phyloP scores from a whole-genome alignment of 257 asterid species.

The Lycium barbarum region DNA sequence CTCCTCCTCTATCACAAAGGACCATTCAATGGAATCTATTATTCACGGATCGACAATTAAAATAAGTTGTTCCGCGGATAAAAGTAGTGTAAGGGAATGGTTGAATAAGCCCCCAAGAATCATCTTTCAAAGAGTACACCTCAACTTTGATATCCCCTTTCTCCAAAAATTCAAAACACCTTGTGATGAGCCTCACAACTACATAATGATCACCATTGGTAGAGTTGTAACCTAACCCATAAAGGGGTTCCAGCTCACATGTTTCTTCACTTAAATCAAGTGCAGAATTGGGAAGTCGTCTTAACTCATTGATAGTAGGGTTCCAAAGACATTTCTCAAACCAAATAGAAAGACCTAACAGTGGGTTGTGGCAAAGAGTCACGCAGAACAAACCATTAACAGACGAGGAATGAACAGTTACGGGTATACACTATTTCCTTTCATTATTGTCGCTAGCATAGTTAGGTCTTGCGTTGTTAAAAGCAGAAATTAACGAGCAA shows the following conservation, averaged over 20 bases:
- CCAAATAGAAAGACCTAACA: not conserved
- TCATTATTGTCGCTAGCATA: not conserved
- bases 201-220: not conserved
- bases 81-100: not conserved
- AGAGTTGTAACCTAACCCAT: not conserved
- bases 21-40: not conserved
- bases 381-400: not conserved
- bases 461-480: not conserved
- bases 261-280: not conserved
- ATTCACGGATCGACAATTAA: not conserved
- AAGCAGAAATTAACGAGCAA: not conserved
- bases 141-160: not conserved
- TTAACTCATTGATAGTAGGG: not conserved
- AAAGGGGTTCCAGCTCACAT: not conserved
- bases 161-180: too few relatives aligned
- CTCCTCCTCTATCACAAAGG: not conserved
- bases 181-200: not conserved
- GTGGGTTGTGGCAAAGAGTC: not conserved
- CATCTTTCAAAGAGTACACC: not conserved
- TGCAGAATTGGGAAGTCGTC: not conserved
- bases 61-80: not conserved
- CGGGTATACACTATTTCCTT: not conserved
- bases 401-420: not conserved
- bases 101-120: not conserved
- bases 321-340: not conserved